Evolutionary conservation across 345 rosid genomes (phyloP).

Genomic region (Eucalyptus cloeziana): DNA sequence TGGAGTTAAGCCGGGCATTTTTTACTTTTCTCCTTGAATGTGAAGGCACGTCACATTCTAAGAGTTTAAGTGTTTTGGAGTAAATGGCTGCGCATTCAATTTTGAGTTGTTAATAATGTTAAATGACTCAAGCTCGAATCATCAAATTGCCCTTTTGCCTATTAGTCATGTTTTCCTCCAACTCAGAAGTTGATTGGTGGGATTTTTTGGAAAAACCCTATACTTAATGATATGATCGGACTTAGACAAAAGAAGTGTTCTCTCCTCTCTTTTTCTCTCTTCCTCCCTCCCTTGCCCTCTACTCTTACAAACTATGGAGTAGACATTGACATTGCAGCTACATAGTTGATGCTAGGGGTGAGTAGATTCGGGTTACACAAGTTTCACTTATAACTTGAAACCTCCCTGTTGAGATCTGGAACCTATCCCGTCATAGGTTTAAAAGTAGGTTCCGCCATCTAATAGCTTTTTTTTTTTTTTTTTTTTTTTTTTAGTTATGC

Average conservation of each 20-base stretch:
- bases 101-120: not conserved
- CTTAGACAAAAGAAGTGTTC: not conserved
- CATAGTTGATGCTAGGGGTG: not conserved
- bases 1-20: not conserved
- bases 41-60: not conserved
- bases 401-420: rapidly evolving
- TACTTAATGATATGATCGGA: not conserved
- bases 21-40: not conserved
- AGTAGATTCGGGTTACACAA: no score
- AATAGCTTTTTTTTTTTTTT: no score
- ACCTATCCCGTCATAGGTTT: rapidly evolving
- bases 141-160: not conserved
- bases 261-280: not conserved
- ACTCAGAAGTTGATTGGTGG: not conserved
- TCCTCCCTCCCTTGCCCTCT: not conserved
- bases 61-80: not conserved
- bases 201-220: not conserved
- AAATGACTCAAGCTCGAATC: not conserved
- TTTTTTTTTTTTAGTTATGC: no score
- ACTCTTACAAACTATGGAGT: not conserved
- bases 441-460: rapidly evolving
- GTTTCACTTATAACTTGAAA: no score
- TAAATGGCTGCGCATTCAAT: not conserved
- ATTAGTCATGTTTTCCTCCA: not conserved
- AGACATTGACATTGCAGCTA: not conserved